Base-by-base conservation (phyloP, 2,329 filamentous ascomycete species). In the Trichoderma sp. region DNA sequence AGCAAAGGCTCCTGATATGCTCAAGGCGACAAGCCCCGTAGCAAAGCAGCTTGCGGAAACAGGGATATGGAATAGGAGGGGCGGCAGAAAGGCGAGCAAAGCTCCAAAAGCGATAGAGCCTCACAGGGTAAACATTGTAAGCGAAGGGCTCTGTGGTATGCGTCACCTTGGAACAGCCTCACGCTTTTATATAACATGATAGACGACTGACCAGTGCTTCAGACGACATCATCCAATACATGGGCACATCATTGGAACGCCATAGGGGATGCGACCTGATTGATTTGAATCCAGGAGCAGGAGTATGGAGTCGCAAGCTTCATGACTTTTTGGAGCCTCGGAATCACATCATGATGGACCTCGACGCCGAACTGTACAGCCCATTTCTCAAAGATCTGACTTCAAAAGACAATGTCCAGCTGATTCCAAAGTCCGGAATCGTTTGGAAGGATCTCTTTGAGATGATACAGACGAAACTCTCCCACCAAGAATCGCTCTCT, bases 181-280 rank as follows among this genome's bases (percentile, higher is more conserved):
- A 45, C 24, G 5, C 16, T 27, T 16, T 7, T 27, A 31, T 9
- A 21, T 1, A 6, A 24, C 8, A 41, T 16, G 16, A 31, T 12
- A 9, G n/a, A 33, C 41, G 8, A n/a, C 21, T 31, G 11, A 63
- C 75, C 76, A 11, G 73, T 62, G 71, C 6, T 11, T 8, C 68
- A 92, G 93, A 95, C 80, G 92, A 96, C 79, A 85, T 93, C 16
- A 79, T 97, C 63, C 82, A 90, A 7, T 94, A 94, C 76, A 85
- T 97, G n/a, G 90, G 89, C 3, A 88, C 89, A 1, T 91, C 91
- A 3, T 88, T 98, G 21, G 85, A 90, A 41, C 89, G 91, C 62
- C 92, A 97, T 83, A 86, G 87, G 67, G 94, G 94, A 72, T 95
- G 95, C 84, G 95, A 97, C 80, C 89, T 98, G 62, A 86, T 99